A percentile compares a stretch with the other conserved stretches of the same genome.
phyloP scores from a whole-genome alignment of 2,329 filamentous ascomycete species.

The Ophiognomonia clavigignenti-juglandacearum region DNA sequence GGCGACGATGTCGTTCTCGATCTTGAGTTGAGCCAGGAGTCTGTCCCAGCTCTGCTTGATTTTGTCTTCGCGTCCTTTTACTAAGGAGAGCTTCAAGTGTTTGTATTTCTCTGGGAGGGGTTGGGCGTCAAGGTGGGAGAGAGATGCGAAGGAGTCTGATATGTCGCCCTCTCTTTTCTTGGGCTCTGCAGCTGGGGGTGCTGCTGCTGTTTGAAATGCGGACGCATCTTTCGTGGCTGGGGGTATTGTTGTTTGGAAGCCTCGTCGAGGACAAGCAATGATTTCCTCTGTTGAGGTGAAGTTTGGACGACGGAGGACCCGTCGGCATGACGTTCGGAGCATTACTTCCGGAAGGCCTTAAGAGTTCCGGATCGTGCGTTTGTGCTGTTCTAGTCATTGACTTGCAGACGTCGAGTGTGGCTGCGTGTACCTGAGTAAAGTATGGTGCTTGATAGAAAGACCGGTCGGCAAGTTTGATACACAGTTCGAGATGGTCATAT shows the following conservation, averaged over 20 bases:
- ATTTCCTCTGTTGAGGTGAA: background rate
- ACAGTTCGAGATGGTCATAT: no score
- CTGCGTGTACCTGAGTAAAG: no score
- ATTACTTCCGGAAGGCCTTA: background rate
- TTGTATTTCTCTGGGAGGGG: constrained; percentile 53
- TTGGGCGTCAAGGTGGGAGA: constrained; percentile 41
- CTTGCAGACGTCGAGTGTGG: background rate
- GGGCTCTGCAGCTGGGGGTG: constrained; percentile 5
- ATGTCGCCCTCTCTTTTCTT: constrained; percentile 56
- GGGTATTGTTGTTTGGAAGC: no score
- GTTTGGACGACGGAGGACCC: background rate
- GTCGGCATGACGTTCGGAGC: constrained; percentile 1
- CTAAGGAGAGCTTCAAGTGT: constrained; percentile 48
- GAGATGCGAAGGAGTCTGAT: constrained; percentile 55
- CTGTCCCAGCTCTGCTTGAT: constrained; percentile 45
- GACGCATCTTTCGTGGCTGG: no score
- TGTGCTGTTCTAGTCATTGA: background rate
- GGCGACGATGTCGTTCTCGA: constrained; percentile 44
- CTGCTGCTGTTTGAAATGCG: no score
- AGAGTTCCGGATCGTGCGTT: no score
- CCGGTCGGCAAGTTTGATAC: no score
- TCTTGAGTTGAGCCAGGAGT: constrained; percentile 38
- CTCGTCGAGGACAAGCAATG: background rate
- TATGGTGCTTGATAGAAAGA: no score
- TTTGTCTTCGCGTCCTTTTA: constrained; percentile 42